Evolutionary conservation across 2,329 filamentous ascomycete genomes (phyloP).

Genomic region (Fusarium camptoceras): DNA sequence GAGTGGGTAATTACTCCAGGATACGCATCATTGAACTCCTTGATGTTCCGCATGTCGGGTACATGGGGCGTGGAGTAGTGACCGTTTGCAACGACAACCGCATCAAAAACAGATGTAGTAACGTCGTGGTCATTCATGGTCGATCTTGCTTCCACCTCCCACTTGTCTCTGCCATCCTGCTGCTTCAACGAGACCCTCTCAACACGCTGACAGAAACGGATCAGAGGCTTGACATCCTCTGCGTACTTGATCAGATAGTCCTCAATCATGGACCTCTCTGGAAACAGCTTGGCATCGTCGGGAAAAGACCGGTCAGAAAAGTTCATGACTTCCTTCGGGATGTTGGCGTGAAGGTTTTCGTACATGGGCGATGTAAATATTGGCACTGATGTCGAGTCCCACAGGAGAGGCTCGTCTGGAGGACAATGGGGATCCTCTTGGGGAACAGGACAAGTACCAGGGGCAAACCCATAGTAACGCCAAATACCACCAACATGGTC

Average conservation of each 20-base stretch:
- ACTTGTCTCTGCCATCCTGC: conserved; percentile 58
- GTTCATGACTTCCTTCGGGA: conserved; percentile 83
- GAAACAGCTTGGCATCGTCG: conserved; percentile 76
- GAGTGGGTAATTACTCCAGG: conserved; percentile 76
- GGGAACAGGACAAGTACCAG: conserved; percentile 67
- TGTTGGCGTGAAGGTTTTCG: conserved; percentile 85
- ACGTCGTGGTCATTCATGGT: conserved; percentile 58
- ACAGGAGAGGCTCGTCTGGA: conserved; percentile 72
- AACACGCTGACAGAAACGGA: conserved; percentile 79
- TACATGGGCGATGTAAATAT: conserved; percentile 88
- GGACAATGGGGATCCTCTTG: conserved; percentile 74
- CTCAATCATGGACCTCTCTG: conserved; percentile 76
- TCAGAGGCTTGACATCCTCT: conserved; percentile 71
- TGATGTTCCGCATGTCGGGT: conserved; percentile 70
- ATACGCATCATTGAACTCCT: conserved; percentile 68
- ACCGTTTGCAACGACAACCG: conserved; percentile 79
- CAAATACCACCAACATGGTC: conserved; percentile 83
- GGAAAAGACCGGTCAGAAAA: conserved; percentile 79
- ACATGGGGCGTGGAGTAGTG: conserved; percentile 79
- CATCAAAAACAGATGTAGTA: conserved; percentile 71
- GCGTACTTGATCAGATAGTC: conserved; percentile 81
- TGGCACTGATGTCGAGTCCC: conserved; percentile 55
- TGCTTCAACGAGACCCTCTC: conserved; percentile 61
- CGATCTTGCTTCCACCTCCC: conserved; percentile 70
- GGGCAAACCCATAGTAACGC: conserved; percentile 74